Evolutionary conservation across 495 filamentous ascomycete genomes (phyloP), one percentile per base, ranked within the genome.

Genomic region (Evernia prunastri): DNA sequence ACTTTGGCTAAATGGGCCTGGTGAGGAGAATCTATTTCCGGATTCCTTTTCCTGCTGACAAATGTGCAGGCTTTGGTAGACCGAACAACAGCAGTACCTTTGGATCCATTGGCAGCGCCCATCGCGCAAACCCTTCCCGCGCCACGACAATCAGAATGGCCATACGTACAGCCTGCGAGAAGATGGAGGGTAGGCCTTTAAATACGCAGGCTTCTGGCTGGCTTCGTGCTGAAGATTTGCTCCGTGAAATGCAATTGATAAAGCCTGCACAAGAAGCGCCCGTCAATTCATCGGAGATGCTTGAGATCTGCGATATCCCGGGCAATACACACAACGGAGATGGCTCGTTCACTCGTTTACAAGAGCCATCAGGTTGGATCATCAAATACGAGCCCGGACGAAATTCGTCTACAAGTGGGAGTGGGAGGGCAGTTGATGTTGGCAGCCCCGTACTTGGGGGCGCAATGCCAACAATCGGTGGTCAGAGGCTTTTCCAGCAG

Each of bases 291-390:
- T 77, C 84, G 36, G 92, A 96, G 66, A 80, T 98, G 73, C 79
- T 91, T n/a, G 88, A 90, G 56, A 90, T 96, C 62, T 93, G 89
- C 73, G 92, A 97, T 66, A 95, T 92, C 2, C 88, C 94, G 71
- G 94, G 94, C 63, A 95, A 89, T 69, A 71, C 78, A 0, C 83
- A 88, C 57, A 97, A 97, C 67, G 94, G 94, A 59, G 94, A 94
- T 59, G 94, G 94, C 25, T 86, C 80, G 49, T 96, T 97, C 72
- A 82, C 79, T 57, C 80, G 81, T 47, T 80, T 84, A 49, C 80
- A 74, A 0, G 70, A 75, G 31, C 76, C 70, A 12, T 76, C 77
- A 35, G 73, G 72, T 56, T 77, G 75, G 39, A 77, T 82, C 47
- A 87, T 96, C 67, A 85, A 83, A 62, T 89, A 85, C 71, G 84